These are phyloP conservation scores for Penicillium sp. DNA, from an alignment of 2,329 filamentous ascomycete genomes.

Conservation along the genomic window DNA sequence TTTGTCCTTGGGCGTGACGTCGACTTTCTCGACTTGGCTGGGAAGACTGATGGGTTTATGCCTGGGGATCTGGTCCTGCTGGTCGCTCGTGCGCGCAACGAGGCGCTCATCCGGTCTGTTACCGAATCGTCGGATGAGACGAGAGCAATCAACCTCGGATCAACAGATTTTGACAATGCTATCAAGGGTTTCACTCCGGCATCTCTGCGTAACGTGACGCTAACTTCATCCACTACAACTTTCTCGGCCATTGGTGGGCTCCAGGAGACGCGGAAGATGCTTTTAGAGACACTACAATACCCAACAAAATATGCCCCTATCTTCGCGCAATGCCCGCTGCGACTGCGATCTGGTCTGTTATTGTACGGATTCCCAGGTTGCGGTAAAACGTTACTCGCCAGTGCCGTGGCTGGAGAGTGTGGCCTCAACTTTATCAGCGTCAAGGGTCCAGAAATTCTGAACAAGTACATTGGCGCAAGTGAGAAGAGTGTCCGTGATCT, in stretches of 20 bases:
- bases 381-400: conserved; percentile 93
- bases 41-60: conserved; percentile 97
- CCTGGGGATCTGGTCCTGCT: conserved; percentile 88
- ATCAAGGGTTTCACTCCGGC: conserved; percentile 93
- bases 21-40: conserved; percentile 90
- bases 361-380: conserved; percentile 96
- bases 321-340: conserved; percentile 91
- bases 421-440: conserved; percentile 98
- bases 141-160: conserved; percentile 67
- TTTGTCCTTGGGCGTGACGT: conserved; percentile 77
- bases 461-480: conserved; percentile 98
- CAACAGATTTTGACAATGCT: conserved; percentile 80
- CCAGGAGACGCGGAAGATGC: conserved; percentile 81
- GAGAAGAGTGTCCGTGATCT: conserved; percentile 96
- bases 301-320: conserved; percentile 98
- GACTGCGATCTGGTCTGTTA: conserved; percentile 89
- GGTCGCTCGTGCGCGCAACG: conserved; percentile 84
- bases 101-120: conserved; percentile 87
- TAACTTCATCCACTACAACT: conserved; percentile 90
- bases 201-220: conserved; percentile 88
- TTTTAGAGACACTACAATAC: conserved; percentile 94
- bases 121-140: conserved; percentile 56
- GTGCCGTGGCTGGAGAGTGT: conserved; percentile 96
- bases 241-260: conserved; percentile 93
- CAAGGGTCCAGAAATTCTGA: conserved; percentile 96